These are phyloP conservation scores for Acacia acuminata DNA, from an alignment of 306 rosid genomes.

Conservation along the genomic window DNA sequence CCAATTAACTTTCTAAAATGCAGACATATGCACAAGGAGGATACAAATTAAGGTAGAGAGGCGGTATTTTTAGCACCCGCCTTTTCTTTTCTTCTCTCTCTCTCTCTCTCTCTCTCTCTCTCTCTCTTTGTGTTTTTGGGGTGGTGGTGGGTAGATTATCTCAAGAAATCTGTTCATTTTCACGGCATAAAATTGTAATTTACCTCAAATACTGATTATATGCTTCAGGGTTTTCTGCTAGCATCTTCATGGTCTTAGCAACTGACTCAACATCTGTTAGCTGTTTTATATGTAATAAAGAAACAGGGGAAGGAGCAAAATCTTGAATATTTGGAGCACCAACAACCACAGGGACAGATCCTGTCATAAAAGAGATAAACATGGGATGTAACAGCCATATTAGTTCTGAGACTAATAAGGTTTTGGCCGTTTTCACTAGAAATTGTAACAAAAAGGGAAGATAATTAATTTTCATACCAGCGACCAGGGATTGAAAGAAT, in stretches of 20 bases:
- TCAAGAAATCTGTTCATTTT: background rate
- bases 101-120: background rate
- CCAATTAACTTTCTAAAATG: background rate
- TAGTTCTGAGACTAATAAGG: slow-evolving; percentile 12
- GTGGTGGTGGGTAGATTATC: background rate
- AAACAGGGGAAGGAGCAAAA: slow-evolving; percentile 73
- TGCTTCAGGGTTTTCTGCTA: slow-evolving; percentile 80
- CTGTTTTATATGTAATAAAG: slow-evolving; percentile 76
- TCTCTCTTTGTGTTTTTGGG: background rate
- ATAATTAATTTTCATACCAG: slow-evolving; percentile 63
- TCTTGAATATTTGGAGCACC: slow-evolving; percentile 97
- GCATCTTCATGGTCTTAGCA: slow-evolving; percentile 72
- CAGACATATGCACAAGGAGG: background rate
- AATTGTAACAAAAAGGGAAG: slow-evolving; percentile 22
- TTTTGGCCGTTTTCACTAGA: slow-evolving; percentile 18
- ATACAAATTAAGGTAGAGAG: background rate
- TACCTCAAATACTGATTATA: slow-evolving; percentile 81
- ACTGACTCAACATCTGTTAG: slow-evolving; percentile 64
- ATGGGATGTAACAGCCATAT: slow-evolving; percentile 4
- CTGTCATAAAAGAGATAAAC: slow-evolving; percentile 38
- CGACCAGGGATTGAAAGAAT: slow-evolving; percentile 95
- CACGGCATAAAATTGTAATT: background rate
- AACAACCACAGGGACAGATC: slow-evolving; percentile 87
- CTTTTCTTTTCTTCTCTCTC: no score
- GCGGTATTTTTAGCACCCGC: background rate